phyloP scores from a whole-genome alignment of 495 filamentous ascomycete species.

The Penicillium flavigenum region DNA sequence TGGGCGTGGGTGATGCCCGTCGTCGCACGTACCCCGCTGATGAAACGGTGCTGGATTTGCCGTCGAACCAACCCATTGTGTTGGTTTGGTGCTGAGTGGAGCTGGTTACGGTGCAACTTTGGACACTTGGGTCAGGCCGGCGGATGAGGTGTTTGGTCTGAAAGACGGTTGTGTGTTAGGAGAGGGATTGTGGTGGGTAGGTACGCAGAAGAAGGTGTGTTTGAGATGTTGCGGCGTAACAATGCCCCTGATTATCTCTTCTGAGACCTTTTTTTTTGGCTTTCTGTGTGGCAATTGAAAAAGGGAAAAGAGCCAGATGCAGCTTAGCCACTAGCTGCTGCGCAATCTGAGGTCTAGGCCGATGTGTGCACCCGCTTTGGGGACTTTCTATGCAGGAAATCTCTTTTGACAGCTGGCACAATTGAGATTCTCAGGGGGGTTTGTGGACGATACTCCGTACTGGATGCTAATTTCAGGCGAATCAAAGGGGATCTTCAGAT shows the following conservation, averaged over 20 bases:
- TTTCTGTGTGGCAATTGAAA: slow-evolving; percentile 20
- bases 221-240: not conserved
- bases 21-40: slow-evolving; percentile 30
- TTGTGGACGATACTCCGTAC: not conserved
- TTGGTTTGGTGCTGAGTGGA: not conserved
- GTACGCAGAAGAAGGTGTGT: not conserved
- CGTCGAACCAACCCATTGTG: slow-evolving; percentile 54
- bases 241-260: not conserved
- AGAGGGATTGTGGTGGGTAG: slow-evolving; percentile 3
- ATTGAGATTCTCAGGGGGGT: not conserved
- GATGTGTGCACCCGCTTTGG: slow-evolving; percentile 31
- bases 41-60: slow-evolving; percentile 28
- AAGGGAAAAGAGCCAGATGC: slow-evolving; percentile 26
- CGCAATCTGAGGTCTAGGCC: slow-evolving; percentile 34
- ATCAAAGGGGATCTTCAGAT: slow-evolving; percentile 4
- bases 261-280: slow-evolving; percentile 12
- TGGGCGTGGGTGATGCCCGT: slow-evolving; percentile 33
- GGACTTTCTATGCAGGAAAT: slow-evolving; percentile 21
- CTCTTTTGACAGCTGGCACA: slow-evolving; percentile 5
- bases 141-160: not conserved
- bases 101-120: not conserved
- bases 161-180: not conserved
- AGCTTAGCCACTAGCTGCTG: slow-evolving; percentile 36
- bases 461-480: not conserved
- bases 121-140: not conserved